phyloP scores from a whole-genome alignment of 2,329 filamentous ascomycete species.

The Escovopsis sp. region DNA sequence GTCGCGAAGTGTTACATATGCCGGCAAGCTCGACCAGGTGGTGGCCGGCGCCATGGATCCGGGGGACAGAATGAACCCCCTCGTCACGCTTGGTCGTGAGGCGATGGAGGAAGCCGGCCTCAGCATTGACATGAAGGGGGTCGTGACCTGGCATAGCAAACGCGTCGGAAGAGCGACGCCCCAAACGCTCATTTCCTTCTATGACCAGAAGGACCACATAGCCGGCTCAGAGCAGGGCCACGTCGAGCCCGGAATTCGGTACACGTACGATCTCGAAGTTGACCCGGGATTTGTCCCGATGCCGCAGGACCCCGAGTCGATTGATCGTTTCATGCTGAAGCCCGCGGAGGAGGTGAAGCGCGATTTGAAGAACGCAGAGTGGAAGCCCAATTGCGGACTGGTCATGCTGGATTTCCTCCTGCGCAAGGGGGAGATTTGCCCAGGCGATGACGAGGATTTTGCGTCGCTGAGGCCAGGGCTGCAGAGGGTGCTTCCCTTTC shows the following conservation, averaged over 20 bases:
- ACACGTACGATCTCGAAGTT: slow-evolving; percentile 21
- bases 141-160: slow-evolving; percentile 7
- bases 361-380: slow-evolving; percentile 12
- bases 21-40: slow-evolving; percentile 22
- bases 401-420: slow-evolving; percentile 25
- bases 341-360: slow-evolving; percentile 17
- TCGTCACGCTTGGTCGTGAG: slow-evolving; percentile 17
- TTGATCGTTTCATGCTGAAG: slow-evolving; percentile 15
- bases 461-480: slow-evolving; percentile 11
- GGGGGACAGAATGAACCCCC: slow-evolving; percentile 13
- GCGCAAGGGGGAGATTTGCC: slow-evolving; percentile 14
- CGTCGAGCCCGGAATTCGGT: slow-evolving; percentile 24
- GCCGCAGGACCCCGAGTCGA: slow-evolving; percentile 13
- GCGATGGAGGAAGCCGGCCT: slow-evolving; percentile 21
- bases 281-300: slow-evolving; percentile 10
- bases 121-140: slow-evolving; percentile 11
- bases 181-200: slow-evolving; percentile 18
- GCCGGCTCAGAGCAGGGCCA: slow-evolving; percentile 19
- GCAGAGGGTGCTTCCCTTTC: slow-evolving; percentile 15
- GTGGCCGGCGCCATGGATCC: slow-evolving; percentile 22
- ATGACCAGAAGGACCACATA: slow-evolving; percentile 17
- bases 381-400: slow-evolving; percentile 26
- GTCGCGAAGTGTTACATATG: slow-evolving; percentile 16
- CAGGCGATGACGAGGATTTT: slow-evolving; percentile 11
- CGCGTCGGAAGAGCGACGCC: slow-evolving; percentile 12